These are phyloP conservation scores for Cercophora sp. DNA, from an alignment of 495 filamentous ascomycete species.

Conservation along the genomic window DNA sequence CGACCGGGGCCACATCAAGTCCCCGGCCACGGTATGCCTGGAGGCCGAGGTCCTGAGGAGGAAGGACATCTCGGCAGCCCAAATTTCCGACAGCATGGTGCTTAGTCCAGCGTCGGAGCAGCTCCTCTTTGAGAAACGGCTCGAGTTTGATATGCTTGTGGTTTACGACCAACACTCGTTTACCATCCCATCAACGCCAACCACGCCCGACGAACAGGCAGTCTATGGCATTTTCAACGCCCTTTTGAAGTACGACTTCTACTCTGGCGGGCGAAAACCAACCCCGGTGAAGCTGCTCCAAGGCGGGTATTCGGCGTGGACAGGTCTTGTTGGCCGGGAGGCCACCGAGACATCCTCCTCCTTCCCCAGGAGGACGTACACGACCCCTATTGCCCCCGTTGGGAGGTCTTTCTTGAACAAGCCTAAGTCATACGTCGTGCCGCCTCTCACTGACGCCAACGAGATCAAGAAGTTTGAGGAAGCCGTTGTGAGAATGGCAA, in stretches of 20 bases:
- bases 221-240: conserved; percentile 72
- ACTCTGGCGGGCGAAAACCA: conserved; percentile 54
- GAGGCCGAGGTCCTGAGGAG: conserved; percentile 74
- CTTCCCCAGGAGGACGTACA: background rate
- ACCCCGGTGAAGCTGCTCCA: conserved; percentile 65
- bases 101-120: conserved; percentile 73
- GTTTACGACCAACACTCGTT: conserved; percentile 76
- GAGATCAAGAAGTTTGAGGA: conserved; percentile 41
- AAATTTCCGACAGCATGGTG: conserved; percentile 77
- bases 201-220: conserved; percentile 47
- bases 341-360: conserved; percentile 49
- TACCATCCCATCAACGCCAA: conserved; percentile 40
- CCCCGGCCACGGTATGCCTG: conserved; percentile 77
- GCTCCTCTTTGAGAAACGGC: conserved; percentile 65
- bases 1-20: conserved; percentile 82
- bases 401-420: conserved; percentile 16
- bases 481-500: conserved; percentile 40
- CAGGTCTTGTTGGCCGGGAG: conserved; percentile 66
- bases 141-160: conserved; percentile 81
- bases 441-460: conserved; percentile 30
- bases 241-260: conserved; percentile 75
- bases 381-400: conserved; percentile 19
- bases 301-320: conserved; percentile 85
- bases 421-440: conserved; percentile 21
- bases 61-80: conserved; percentile 75